Base-by-base conservation (phyloP, 2,329 filamentous ascomycete species). In the Alternaria hordeiaustralica region DNA sequence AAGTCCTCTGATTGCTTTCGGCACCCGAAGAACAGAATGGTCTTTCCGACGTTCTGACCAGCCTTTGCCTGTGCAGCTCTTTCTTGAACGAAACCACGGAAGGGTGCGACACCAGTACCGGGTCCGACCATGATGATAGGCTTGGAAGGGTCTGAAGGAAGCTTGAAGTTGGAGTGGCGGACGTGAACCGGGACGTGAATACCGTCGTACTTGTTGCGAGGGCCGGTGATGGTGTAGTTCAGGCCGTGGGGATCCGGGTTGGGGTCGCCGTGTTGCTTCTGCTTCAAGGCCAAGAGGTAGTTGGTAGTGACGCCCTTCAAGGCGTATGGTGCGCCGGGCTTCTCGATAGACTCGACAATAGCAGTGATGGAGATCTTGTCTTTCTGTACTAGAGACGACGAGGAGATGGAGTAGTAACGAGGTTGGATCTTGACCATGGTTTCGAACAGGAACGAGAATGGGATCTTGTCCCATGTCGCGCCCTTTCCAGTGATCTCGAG, bases 331-430 rank as follows among this genome's bases (percentile, higher is more conserved):
- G 93, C 90, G 69, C 92, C 92, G 20, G 93, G 90, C 68, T 97
- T 87, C 63, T 88, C 83, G 71, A 94, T 87, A 12, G 90, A 93
- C 80, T 98, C 96, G 63, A 99, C 95, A 44, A 98, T 91, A 61
- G 95, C 95, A 15, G 96, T 99, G 75, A 99, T 92, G 64, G 96
- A 93, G 70, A 99, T 94, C 84, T 94, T 95, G 82, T 97, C 90
- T 79, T 96, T 94, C 79, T 99, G 94, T 15, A 97, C 94, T 9
- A 94, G 81, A 7, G 96, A 97, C 1, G 96, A 98, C 1, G 96
- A 99, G 3, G 96, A 99, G 80, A 99, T 99, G 54, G 96, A 99
- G 85, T 99, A 99, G 86, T 98, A 99, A 54, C 96, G 93, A 43
- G 96, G 95, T 81, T 99, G 96, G 61, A 99, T 89, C 85, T 97